Evolutionary conservation across 352 stramenopile species (phyloP), one percentile per base, ranked within the genome.

Genomic region (Phytophthora citrophthora): DNA sequence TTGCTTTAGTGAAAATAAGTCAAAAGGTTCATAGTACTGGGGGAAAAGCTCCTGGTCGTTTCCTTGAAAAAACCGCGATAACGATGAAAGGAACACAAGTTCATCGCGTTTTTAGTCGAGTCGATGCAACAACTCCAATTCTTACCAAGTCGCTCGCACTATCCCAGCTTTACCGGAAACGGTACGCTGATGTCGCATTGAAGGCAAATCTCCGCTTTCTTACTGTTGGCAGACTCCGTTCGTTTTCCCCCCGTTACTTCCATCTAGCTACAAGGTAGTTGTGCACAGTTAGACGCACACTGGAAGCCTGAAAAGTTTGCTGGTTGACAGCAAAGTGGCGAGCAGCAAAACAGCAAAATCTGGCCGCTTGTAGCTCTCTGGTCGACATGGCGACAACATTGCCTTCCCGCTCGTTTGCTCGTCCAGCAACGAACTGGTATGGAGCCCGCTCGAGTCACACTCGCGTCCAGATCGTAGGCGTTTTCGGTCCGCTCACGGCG

Each of bases 21-120:
- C 29, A 13, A 34, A 3, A 34, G 29, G 1, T 13, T 34, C 29
- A 46, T 66, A 51, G 41, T 53, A 41, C n/a, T 57, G 47, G 60
- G 2, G 29, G 9, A 34, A 34, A 34, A 34, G 9, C 29, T 34
- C 29, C 29, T 1, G 29, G 29, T 34, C 29, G 29, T 34, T 65
- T 60, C 61, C 31, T 10, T 23, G 61, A 70, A 68, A 65, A 40
- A 48, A 43, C 18, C 60, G 43, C 29, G 29, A 34, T 34, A 13
- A 10, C 29, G 12, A 13, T 34, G 12, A 34, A n/a, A n/a, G n/a
- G n/a, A n/a, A n/a, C n/a, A n/a, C n/a, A n/a, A n/a, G 8, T 34
- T 34, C 29, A 34, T 34, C 29, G 29, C 29, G 7, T 13, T 34
- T 34, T 34, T 5, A 7, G 4, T 7, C 4, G 0, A 7, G 9